Conservation (phyloP, 2,329 filamentous ascomycete species). For the Stemphylium lycopersici region DNA sequence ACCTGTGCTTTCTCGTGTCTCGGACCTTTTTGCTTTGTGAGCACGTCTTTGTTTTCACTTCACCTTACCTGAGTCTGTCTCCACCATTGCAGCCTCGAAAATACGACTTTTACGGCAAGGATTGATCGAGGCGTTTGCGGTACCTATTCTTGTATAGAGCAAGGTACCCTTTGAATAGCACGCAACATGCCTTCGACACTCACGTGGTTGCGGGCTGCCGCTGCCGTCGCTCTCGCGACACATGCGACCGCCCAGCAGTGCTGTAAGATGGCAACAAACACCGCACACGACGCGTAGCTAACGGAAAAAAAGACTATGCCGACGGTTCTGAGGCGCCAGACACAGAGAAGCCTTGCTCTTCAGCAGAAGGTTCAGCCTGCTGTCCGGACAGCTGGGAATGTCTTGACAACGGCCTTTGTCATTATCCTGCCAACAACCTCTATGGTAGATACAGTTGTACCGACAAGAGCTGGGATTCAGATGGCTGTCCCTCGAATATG, state of each 20-base stretch:
- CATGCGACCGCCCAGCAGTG: constrained; percentile 35
- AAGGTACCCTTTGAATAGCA: constrained; percentile 7
- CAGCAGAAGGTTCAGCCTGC: constrained; percentile 42
- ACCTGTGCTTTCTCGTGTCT: neutral
- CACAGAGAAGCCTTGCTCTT: constrained; percentile 43
- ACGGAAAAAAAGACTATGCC: constrained; percentile 40
- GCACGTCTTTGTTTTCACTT: constrained; percentile 12
- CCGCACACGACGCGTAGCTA: neutral
- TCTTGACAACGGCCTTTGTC: constrained; percentile 47
- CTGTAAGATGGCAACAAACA: constrained; percentile 27
- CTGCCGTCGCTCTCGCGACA: constrained; percentile 20
- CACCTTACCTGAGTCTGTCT: constrained; percentile 6
- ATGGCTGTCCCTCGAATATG: constrained; percentile 41
- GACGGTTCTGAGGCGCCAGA: constrained; percentile 35
- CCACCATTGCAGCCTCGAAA: constrained; percentile 1
- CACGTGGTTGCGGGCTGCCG: constrained; percentile 28
- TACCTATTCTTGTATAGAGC: constrained; percentile 1
- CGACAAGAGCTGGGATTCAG: constrained; percentile 41
- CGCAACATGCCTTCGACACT: constrained; percentile 24
- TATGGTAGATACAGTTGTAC: constrained; percentile 47
- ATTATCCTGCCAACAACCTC: constrained; percentile 33
- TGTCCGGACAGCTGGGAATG: constrained; percentile 47
- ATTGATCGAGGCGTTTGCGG: neutral
- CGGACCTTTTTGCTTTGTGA: neutral
- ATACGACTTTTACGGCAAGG: constrained; percentile 13